Conservation (phyloP, 805 yeast species). For the Ogataea methanolica region DNA sequence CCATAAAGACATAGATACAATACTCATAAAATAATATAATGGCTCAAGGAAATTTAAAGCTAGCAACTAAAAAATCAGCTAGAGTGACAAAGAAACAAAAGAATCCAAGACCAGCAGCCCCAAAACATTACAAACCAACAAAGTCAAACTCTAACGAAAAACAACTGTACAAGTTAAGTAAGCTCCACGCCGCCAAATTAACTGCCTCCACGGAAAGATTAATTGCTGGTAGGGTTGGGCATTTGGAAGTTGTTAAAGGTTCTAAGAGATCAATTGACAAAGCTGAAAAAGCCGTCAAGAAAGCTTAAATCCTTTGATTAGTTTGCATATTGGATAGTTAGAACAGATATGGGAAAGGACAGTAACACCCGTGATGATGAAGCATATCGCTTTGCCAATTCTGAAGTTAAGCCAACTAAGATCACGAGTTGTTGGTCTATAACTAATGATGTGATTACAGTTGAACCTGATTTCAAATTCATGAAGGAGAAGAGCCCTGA, state of each 20-base stretch:
- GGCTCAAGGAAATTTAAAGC: conserved; percentile 74
- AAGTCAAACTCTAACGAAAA: conserved; percentile 46
- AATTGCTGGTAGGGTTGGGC: conserved; percentile 88
- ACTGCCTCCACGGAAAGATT: conserved; percentile 72
- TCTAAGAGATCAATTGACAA: conserved; percentile 80
- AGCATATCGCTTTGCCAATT: background rate
- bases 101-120: conserved; percentile 69
- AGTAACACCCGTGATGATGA: background rate
- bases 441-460: conserved; percentile 14
- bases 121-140: conserved; percentile 64
- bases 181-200: conserved; percentile 51
- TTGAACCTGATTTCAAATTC: conserved; percentile 26
- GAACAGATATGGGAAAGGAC: background rate
- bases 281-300: conserved; percentile 36
- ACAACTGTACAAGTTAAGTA: conserved; percentile 47
- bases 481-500: conserved; percentile 33
- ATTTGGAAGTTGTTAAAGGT: conserved; percentile 85
- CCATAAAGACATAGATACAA: background rate
- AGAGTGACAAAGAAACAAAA: conserved; percentile 61
- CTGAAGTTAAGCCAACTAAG: background rate
- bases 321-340: conserved; percentile 2
- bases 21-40: conserved; percentile 28
- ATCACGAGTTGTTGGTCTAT: conserved; percentile 19
- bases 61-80: conserved; percentile 41
- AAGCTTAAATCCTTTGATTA: background rate